Evolutionary conservation across 1,284 basidiomycete genomes (phyloP), one percentile per base, ranked within the genome.

Genomic region (Trichosporon sp.): DNA sequence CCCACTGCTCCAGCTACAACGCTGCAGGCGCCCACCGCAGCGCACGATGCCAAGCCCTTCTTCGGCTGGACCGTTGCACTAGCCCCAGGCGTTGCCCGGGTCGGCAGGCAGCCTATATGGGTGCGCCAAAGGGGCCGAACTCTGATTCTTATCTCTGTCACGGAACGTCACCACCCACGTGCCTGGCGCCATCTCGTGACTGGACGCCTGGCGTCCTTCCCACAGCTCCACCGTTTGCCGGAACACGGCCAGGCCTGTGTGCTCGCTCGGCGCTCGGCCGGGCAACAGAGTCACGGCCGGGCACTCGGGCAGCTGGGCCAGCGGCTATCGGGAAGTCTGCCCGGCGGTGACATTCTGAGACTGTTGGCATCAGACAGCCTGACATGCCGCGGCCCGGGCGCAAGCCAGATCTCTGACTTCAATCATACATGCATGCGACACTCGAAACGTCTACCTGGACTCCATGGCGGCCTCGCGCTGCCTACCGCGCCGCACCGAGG

Each of bases 361-460:
- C n/a, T n/a, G n/a, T n/a, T n/a, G n/a, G n/a, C n/a, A n/a, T n/a
- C n/a, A n/a, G n/a, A n/a, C n/a, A n/a, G n/a, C n/a, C n/a, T n/a
- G n/a, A n/a, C n/a, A n/a, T n/a, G n/a, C n/a, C n/a, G n/a, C n/a
- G n/a, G n/a, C n/a, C n/a, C n/a, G 34, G 34, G 12, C 34, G 34
- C 5, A 34, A 6, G 34, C 34, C 34, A 12, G 12, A 34, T 42
- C 3, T 42, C 38, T 12, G 23, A 51, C 47, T 51, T 51, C 29
- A 29, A 60, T 60, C 56, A 60, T 60, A 60, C 56, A 60, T 60
- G 56, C 56, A 60, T 60, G 25, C 53, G 53, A 58, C 53, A 31
- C 27, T 27, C 23, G 21, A 42, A 2, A 9, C 21, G 9, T 51
- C 21, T 25, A 51, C 21, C 34, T 21, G 15, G 5, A 51, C 21